Conservation (phyloP, 179 eudicot genomes). For the Actinidia arguta region DNA sequence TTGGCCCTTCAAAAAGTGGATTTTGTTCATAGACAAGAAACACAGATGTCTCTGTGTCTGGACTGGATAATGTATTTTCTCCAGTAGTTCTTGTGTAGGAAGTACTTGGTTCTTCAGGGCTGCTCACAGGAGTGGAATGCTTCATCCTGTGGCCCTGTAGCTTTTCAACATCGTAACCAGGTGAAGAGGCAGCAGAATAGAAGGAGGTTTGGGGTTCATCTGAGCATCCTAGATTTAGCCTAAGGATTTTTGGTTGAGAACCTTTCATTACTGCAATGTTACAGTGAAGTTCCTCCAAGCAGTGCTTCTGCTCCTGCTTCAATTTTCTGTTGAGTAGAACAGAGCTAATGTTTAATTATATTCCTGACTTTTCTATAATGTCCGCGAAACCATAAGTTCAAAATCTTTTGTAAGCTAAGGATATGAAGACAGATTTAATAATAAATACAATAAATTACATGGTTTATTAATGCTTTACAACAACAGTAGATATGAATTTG, state of each 20-base stretch:
- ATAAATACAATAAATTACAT: not conserved
- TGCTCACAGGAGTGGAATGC: slow-evolving; percentile 82
- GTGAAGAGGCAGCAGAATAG: slow-evolving; percentile 84
- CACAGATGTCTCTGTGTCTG: slow-evolving; percentile 53
- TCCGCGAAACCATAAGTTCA: slow-evolving; percentile 4
- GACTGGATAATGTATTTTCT: slow-evolving; percentile 54
- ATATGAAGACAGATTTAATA: not conserved
- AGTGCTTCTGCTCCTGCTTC: slow-evolving; percentile 79
- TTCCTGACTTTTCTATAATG: not conserved
- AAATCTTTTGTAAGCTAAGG: not conserved
- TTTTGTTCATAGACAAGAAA: slow-evolving; percentile 74
- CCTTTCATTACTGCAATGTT: slow-evolving; percentile 90
- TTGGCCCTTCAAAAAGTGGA: slow-evolving; percentile 72
- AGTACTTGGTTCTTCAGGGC: slow-evolving; percentile 78
- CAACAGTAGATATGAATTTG: not conserved
- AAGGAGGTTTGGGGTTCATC: slow-evolving; percentile 75
- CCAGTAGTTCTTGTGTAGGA: slow-evolving; percentile 66
- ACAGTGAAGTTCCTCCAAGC: slow-evolving; percentile 82
- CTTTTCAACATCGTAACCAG: slow-evolving; percentile 53
- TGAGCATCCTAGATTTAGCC: slow-evolving; percentile 69
- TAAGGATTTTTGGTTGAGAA: slow-evolving; percentile 75
- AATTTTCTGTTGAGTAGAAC: slow-evolving; percentile 58
- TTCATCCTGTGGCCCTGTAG: slow-evolving; percentile 54
- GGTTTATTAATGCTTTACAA: not conserved
- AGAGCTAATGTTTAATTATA: not conserved